A percentile compares a stretch with the other conserved stretches of the same genome.
Conservation (phyloP, 257 asterid species). For the Salvia splendens region DNA sequence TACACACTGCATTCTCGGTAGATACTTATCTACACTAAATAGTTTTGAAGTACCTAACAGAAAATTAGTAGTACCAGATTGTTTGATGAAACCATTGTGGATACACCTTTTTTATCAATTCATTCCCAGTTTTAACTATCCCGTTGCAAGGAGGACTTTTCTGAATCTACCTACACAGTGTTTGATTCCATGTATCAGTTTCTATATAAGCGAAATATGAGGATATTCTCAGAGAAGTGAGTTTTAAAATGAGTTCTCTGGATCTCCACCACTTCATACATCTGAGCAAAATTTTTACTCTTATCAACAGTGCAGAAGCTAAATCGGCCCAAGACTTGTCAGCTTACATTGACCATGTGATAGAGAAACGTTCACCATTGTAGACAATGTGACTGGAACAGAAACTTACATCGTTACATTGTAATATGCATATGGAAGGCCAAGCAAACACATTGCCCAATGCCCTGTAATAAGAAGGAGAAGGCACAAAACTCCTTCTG, state of each 20-base stretch:
- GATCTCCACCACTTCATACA: conserved; percentile 4
- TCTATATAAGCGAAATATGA: background rate
- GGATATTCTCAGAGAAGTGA: background rate
- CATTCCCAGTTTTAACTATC: background rate
- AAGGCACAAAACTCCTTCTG: conserved; percentile 61
- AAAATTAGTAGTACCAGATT: background rate
- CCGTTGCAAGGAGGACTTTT: background rate
- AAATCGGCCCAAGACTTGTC: background rate
- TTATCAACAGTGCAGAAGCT: conserved; percentile 11
- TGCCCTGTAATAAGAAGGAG: conserved; percentile 80
- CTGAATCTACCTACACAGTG: background rate
- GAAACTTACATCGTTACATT: conserved; percentile 58
- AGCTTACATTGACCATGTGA: conserved; percentile 14
- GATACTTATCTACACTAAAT: background rate
- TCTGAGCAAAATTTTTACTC: background rate
- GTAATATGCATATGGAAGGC: conserved; percentile 70
- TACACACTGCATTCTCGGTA: background rate
- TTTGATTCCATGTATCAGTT: background rate
- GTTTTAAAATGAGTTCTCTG: background rate
- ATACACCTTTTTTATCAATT: background rate
- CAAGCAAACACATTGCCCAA: conserved; percentile 76
- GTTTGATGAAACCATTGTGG: background rate
- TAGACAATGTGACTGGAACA: conserved; percentile 24
- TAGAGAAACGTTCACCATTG: conserved; percentile 19
- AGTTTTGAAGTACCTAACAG: background rate